phyloP scores from a whole-genome alignment of 2,329 filamentous ascomycete species.

The Colletotrichum euphorbiae region DNA sequence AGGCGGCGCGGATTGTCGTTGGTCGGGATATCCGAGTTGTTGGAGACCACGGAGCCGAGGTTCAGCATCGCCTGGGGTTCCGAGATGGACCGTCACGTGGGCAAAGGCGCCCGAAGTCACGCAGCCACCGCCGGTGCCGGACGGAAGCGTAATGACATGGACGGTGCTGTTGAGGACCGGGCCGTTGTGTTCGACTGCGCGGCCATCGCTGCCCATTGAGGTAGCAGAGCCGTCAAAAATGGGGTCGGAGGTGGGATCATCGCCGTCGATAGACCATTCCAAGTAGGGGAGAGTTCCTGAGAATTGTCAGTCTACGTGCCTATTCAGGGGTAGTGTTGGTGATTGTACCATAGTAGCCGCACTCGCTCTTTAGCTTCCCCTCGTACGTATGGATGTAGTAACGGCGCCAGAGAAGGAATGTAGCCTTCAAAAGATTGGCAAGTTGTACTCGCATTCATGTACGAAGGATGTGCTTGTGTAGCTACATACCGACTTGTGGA shows the following conservation, averaged over 20 bases:
- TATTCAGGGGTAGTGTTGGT: slow-evolving; percentile 17
- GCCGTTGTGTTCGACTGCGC: slow-evolving; percentile 44
- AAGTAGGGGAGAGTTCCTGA: slow-evolving; percentile 37
- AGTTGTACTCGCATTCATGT: not conserved
- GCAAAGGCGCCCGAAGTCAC: slow-evolving; percentile 51
- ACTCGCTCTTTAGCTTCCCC: slow-evolving; percentile 41
- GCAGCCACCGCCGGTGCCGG: slow-evolving; percentile 62
- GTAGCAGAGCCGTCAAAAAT: slow-evolving; percentile 54
- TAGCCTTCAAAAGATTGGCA: not conserved
- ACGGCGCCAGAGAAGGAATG: slow-evolving; percentile 42
- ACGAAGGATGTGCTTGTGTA: too few species aligned
- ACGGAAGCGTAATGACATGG: slow-evolving; percentile 48
- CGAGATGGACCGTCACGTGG: slow-evolving; percentile 53
- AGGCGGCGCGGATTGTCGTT: slow-evolving; percentile 56
- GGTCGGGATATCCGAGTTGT: slow-evolving; percentile 43
- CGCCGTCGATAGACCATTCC: slow-evolving; percentile 39
- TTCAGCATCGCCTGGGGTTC: slow-evolving; percentile 43
- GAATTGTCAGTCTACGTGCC: not conserved
- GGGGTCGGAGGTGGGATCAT: slow-evolving; percentile 46
- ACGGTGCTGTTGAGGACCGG: slow-evolving; percentile 32
- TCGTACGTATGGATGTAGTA: slow-evolving; percentile 42
- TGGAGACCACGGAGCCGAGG: slow-evolving; percentile 37
- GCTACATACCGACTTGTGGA: not conserved
- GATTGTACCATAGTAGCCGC: slow-evolving; percentile 40
- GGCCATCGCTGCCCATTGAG: slow-evolving; percentile 54